Conservation (phyloP, 176 grass and related monocot genomes). For the Avena insularis region DNA sequence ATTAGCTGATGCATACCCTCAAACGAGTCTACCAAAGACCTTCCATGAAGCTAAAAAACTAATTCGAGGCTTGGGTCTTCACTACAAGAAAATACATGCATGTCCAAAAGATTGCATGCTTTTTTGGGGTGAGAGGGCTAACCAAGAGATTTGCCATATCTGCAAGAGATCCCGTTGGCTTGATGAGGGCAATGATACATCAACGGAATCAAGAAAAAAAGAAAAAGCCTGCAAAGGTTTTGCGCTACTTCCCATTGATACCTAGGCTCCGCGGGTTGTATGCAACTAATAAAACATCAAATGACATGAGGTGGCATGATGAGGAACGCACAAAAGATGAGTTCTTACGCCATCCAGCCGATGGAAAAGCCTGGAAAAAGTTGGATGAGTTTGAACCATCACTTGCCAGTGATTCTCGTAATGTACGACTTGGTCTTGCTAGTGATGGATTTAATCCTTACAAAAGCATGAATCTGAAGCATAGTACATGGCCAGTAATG, state of each 20-base stretch:
- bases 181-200: not conserved
- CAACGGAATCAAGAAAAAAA: not conserved
- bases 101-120: slow-evolving; percentile 43
- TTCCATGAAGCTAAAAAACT: slow-evolving; percentile 43
- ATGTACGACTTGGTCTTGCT: slow-evolving; percentile 3
- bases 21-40: slow-evolving; percentile 26
- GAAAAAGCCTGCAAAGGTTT: slow-evolving; percentile 35
- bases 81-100: slow-evolving; percentile 45
- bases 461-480: slow-evolving; percentile 12
- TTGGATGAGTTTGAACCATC: not conserved
- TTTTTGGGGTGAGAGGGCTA: not conserved
- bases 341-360: not conserved
- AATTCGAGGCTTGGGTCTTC: slow-evolving; percentile 16
- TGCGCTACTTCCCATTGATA: slow-evolving; percentile 50
- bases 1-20: not conserved
- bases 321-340: slow-evolving; percentile 24
- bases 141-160: not conserved
- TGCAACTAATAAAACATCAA: slow-evolving; percentile 25
- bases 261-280: slow-evolving; percentile 36
- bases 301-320: slow-evolving; percentile 38
- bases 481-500: slow-evolving; percentile 27
- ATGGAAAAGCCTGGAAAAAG: slow-evolving; percentile 7
- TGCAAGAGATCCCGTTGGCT: not conserved
- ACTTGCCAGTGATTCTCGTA: not conserved
- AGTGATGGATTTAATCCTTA: slow-evolving; percentile 32